Evolutionary conservation across 2,329 filamentous ascomycete genomes (phyloP).

Genomic region (Claviceps africana): DNA sequence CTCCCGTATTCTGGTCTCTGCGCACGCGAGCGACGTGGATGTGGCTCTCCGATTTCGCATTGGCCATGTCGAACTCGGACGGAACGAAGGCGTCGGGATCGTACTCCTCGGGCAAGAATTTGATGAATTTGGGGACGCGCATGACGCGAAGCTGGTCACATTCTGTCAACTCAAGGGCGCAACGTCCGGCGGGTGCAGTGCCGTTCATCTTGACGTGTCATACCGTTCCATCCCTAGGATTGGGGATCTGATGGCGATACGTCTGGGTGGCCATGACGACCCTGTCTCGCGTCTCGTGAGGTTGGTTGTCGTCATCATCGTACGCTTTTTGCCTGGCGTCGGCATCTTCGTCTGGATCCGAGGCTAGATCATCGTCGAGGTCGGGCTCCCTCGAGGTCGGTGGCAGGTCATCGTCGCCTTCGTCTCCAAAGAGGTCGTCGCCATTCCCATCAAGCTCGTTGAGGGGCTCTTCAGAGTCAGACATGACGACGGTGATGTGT

Average conservation of each 20-base stretch:
- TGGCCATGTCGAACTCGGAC: conserved; percentile 37
- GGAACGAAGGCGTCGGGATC: conserved; percentile 52
- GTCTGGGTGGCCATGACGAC: conserved; percentile 50
- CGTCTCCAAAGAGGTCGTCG: conserved; percentile 50
- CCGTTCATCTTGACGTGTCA: conserved; percentile 12
- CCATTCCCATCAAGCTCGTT: conserved; percentile 37
- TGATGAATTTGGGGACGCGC: conserved; percentile 59
- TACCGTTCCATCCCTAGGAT: conserved; percentile 58
- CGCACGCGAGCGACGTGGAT: conserved; percentile 57
- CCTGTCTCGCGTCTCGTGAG: conserved; percentile 35
- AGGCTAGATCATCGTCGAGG: conserved; percentile 42
- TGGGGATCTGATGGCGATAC: conserved; percentile 55
- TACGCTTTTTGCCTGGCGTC: conserved; percentile 21
- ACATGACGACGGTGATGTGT: conserved; percentile 26
- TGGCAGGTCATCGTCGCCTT: conserved; percentile 40
- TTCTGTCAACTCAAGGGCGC: neutral
- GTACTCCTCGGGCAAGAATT: conserved; percentile 54
- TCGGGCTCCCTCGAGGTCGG: conserved; percentile 46
- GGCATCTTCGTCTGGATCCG: conserved; percentile 33
- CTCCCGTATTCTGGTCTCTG: conserved; percentile 48
- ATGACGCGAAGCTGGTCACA: conserved; percentile 48
- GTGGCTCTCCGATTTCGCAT: conserved; percentile 39
- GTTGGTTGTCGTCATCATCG: conserved; percentile 32
- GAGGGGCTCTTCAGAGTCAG: conserved; percentile 40
- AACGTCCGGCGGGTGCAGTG: neutral